Base-by-base conservation (phyloP, 805 yeast species). In the Lipomyces mesembrius region DNA sequence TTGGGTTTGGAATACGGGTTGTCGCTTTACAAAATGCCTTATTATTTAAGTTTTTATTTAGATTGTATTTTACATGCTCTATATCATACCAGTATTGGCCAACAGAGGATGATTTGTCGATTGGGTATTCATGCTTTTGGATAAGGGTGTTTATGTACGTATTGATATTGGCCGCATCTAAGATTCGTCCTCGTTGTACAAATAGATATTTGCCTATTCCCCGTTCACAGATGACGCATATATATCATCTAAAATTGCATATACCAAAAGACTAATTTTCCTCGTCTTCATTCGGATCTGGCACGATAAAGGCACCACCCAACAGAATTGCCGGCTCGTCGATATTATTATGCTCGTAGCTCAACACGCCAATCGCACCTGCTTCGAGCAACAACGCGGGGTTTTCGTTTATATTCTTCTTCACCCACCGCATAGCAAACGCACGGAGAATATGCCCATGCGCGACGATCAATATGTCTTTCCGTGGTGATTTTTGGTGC, bases 371-470 rank as follows among this genome's bases (percentile, higher is more conserved):
- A 54, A 92, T 91, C 55, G 97, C 98, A 71, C 98, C 97, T 34
- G 98, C 97, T 76, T 94, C 97, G 72, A 94, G 81, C 77, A 94
- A 81, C 77, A 92, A 88, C 72, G 88, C 86, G 9, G 97, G 97
- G 76, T 93, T 90, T 58, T 76, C 79, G 68, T 77, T 74, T 65
- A 89, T 80, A n/a, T 82, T 82, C 53, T 82, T 78, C 2, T 83
- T 85, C 51, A 90, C 87, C 98, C 98, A 94, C 66, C 97, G 80
- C 25, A 92, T 91, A 7, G 94, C 96, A 74, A 94, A 87, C 76
- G 94, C 90, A 75, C 98, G 87, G 73, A 94, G 81, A 59, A 93
- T 90, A 75, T 94, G 98, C 56, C 98, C 98, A 76, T 94, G 98
- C 11, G 94, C 98, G 67, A 93, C 89, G 8, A 92, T 88, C 69